Base-by-base conservation (phyloP, 2,329 filamentous ascomycete species). In the Sporothrix brasiliensis region DNA sequence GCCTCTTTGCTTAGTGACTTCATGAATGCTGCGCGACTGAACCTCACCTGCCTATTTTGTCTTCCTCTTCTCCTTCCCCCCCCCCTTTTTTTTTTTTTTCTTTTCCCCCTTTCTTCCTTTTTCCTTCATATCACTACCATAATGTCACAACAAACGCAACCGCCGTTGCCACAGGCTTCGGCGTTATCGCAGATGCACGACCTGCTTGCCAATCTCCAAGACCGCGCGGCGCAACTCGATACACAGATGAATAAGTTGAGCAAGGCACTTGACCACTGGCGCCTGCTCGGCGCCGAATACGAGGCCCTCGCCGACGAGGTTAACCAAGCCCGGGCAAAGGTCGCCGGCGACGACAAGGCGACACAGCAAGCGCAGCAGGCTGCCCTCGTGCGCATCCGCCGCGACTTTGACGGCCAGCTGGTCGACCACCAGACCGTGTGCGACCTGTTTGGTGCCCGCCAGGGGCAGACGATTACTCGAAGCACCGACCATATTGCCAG, bases 281-380 rank as follows among this genome's bases (percentile, higher is more conserved):
- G 92, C 74, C 90, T 89, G 69, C 96, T 92, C 87, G 94, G 97
- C 78, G 88, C 91, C 63, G 94, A 98, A 79, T 98, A 98, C 79
- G 92, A 97, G 77, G 88, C 90, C 30, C 85, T 98, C 73, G 93
- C 92, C 78, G 92, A 96, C 78, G 92, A 96, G 76, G 86, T 98
- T 41, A 39, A 49, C 52, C 47, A 54, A 41, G 69, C 69, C 21
- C 27, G 47, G 19, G 16, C 7, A 5, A 52, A 47, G 27, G 4
- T 78, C 90, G 34, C 78, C 84, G 49, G 78, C 83, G 54, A 80
- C 41, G 54, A 61, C 21, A 19, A 49, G 30, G 19, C 53, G 24
- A 50, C 41, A 7, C 53, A 50, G 34, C 54, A 65, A 24, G 68
- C 39, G 16, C 70, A 69, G 80, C 80, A 82, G 6, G 80, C 86